Base-by-base conservation (phyloP, 2,329 filamentous ascomycete genomes). In the Stagonosporopsis chrysanthemi region DNA sequence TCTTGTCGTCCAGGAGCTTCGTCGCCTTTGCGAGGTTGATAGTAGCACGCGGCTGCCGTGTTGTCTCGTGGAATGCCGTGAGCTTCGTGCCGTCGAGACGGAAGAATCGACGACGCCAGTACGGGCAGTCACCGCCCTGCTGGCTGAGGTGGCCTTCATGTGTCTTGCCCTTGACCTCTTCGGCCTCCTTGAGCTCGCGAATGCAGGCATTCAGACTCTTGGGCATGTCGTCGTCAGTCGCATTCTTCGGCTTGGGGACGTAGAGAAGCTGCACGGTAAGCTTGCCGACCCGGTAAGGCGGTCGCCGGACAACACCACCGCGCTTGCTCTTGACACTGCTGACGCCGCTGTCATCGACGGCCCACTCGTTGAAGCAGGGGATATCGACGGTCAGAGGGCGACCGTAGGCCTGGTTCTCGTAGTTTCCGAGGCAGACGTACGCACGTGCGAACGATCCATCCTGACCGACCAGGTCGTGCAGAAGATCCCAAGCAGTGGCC, bases 201-300 rank as follows among this genome's bases (percentile, higher is more conserved):
- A 98, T 90, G 76, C 92, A 97, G 40, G 91, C 90, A 77, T 95
- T 96, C 93, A 99, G 97, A 81, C 93, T 97, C 87, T 98, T 98
- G 52, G 95, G 95, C 92, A 99, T 97, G 66, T 98, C 94, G 15
- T 97, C 93, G 63, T 98, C 95, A 46, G 87, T 88, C 28, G 88
- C 84, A 41, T 90, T 90, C 81, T 91, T 94, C 4, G 95, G 94
- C 68, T 93, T 92, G 0, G 95, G 95, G 1, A 99, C 92, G 71
- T 97, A 99, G 14, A 99, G 83, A 8, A 99, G 84, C 79, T 99
- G 95, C 36, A 99, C 82, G 74, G 97, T 91, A 52, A 99, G 84
- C 79, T 97, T 97, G 64, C 93, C 95, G 70, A 99, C 88, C 78
- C 94, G 92, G 81, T 99, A 99, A n/a, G 95, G 95, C 12, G 95